phyloP scores from a whole-genome alignment of 208 protist genomes.

The Acanthamoeba rhysodes region DNA sequence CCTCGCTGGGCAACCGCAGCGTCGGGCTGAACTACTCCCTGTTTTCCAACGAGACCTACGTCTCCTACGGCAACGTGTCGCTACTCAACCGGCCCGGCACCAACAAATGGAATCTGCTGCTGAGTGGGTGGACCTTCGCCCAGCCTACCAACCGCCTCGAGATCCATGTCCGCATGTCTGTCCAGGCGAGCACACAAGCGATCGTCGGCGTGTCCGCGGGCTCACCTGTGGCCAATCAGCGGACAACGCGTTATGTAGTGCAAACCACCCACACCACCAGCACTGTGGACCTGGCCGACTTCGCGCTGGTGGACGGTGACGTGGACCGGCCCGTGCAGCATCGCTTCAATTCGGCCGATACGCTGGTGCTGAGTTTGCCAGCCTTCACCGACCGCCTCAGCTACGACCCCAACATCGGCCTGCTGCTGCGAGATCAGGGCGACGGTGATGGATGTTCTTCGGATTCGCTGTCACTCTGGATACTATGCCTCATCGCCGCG shows the following conservation, averaged over 20 bases:
- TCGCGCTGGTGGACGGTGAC: background rate
- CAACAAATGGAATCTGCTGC: background rate
- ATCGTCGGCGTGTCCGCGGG: background rate
- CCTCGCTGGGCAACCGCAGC: too few species aligned
- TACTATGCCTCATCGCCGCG: background rate
- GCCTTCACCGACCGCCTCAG: background rate
- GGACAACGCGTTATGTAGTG: background rate
- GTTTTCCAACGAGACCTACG: background rate
- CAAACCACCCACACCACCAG: background rate
- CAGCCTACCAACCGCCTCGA: background rate
- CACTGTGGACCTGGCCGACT: background rate
- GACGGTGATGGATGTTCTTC: background rate
- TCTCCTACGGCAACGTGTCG: background rate
- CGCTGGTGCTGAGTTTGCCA: background rate
- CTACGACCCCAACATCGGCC: background rate
- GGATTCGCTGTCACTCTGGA: background rate
- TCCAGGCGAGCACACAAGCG: background rate
- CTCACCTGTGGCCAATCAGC: background rate
- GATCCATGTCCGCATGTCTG: background rate
- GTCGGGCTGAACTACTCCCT: background rate
- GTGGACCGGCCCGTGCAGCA: background rate
- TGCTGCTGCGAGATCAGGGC: background rate
- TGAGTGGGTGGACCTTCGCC: background rate
- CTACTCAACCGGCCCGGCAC: background rate
- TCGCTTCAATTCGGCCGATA: background rate